Evolutionary conservation across 108 stramenopile genomes (phyloP), one percentile per base, ranked within the genome.

Genomic region (Nannochloropsis salina): DNA sequence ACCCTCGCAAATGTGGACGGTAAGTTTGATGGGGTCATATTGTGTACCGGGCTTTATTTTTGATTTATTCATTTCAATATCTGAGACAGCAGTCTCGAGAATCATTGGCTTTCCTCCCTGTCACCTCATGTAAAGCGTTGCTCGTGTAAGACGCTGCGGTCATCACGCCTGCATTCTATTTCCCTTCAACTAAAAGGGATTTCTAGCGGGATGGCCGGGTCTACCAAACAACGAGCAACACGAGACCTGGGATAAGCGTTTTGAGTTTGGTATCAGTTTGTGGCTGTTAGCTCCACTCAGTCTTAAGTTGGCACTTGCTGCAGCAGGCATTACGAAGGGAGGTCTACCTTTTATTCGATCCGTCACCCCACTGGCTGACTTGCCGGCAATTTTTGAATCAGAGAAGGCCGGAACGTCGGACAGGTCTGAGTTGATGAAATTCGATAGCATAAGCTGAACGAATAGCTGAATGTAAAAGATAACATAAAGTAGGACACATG

Each of bases 201-300:
- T 98, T 92, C 89, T 98, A 5, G 96, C 96, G 5, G 96, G 96
- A 11, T 97, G 95, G 95, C 95, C 94, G 9, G 96, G 95, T 9
- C 91, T 98, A 9, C 96, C 96, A 0, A 92, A 95, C 90, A 97
- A 96, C 86, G 95, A 95, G 51, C 86, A 90, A 61, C 97, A 98
- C 86, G 95, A 97, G 85, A 89, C 92, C 42, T 97, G 97, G 96
- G 85, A 80, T 42, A 88, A 90, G 18, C 91, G 97, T 45, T 86
- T 98, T 81, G 87, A 88, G 92, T 98, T 94, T 90, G 97, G 96
- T 10, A 21, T 98, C 41, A 90, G 88, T 40, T 95, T 98, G 89
- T 92, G 61, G 61, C 61, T 74, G 1, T 74, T 74, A n/a, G 96
- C 12, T n/a, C 61, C 61, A n/a, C 61, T 74, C 6, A n/a, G 20